These are phyloP conservation scores for Rugonectria rugulosa DNA, from an alignment of 2,329 filamentous ascomycete species.

Conservation along the genomic window DNA sequence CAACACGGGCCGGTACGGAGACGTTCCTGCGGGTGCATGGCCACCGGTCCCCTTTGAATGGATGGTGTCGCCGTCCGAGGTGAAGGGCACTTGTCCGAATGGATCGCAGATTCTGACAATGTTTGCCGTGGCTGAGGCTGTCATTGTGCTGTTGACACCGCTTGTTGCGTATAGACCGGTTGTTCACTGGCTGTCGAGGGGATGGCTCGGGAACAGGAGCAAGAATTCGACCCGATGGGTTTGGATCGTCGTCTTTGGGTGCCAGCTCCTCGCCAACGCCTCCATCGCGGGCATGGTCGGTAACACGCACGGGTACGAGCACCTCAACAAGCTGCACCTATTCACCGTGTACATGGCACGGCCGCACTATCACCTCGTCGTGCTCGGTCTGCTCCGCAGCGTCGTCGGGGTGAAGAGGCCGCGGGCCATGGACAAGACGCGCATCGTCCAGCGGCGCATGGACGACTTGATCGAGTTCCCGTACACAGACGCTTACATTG, in stretches of 20 bases:
- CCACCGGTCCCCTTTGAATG: constrained; percentile 35
- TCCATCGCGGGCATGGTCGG: constrained; percentile 31
- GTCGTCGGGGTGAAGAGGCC: constrained; percentile 21
- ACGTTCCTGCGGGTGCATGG: constrained; percentile 11
- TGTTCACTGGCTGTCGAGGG: constrained; percentile 25
- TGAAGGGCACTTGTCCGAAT: constrained; percentile 24
- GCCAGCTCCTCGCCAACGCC: constrained; percentile 32
- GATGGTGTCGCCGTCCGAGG: constrained; percentile 28
- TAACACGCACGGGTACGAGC: constrained; percentile 27
- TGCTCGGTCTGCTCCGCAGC: constrained; percentile 30
- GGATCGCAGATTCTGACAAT: constrained; percentile 21
- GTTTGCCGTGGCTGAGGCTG: constrained; percentile 31
- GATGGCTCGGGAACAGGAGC: constrained; percentile 23
- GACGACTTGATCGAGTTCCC: constrained; percentile 37
- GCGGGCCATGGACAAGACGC: constrained; percentile 29
- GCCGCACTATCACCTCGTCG: constrained; percentile 30
- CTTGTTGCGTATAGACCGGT: constrained; percentile 30
- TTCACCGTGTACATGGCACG: constrained; percentile 34
- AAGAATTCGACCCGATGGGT: constrained; percentile 19
- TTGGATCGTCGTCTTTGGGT: constrained; percentile 27
- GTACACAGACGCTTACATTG: constrained; percentile 34
- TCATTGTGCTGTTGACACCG: constrained; percentile 22
- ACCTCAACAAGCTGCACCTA: constrained; percentile 33
- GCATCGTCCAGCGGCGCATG: constrained; percentile 19
- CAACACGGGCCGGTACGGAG: constrained; percentile 27